Conservation (phyloP, 2,329 filamentous ascomycete genomes). For the Trichoderma atroviride region DNA sequence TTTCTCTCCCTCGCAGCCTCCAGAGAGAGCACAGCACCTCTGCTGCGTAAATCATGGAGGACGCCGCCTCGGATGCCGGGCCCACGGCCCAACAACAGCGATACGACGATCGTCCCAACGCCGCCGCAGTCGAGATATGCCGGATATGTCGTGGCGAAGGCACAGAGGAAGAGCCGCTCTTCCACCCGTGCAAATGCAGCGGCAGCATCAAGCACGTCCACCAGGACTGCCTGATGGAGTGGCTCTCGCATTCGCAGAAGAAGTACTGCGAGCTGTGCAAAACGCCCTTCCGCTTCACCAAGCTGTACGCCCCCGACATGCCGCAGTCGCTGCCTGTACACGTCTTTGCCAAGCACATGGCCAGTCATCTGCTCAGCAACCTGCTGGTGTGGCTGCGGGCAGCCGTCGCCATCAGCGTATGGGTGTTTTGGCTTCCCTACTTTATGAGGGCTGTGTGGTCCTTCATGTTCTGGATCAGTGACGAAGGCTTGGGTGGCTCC, state of each 20-base stretch:
- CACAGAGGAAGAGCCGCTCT: conserved; percentile 79
- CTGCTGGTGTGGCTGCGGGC: conserved; percentile 78
- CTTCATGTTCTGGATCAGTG: conserved; percentile 90
- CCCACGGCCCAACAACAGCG: conserved; percentile 27
- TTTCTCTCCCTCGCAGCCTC: neutral
- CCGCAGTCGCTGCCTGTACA: conserved; percentile 77
- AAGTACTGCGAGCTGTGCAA: conserved; percentile 99
- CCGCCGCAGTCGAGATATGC: conserved; percentile 64
- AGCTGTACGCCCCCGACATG: conserved; percentile 95
- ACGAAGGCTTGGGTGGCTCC: conserved; percentile 63
- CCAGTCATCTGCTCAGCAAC: conserved; percentile 71
- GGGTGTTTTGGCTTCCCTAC: conserved; percentile 87
- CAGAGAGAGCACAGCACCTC: conserved; percentile 1
- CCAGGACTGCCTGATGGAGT: conserved; percentile 97
- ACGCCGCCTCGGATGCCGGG: conserved; percentile 18
- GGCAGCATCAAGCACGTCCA: conserved; percentile 99
- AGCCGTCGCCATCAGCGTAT: conserved; percentile 78
- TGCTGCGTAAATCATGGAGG: conserved; percentile 17
- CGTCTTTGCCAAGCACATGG: conserved; percentile 78
- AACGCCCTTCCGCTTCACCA: conserved; percentile 96
- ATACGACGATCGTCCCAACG: conserved; percentile 10
- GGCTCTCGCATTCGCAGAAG: conserved; percentile 98
- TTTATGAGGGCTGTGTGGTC: conserved; percentile 92
- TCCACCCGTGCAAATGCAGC: conserved; percentile 98
- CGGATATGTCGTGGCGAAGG: conserved; percentile 94